These are phyloP conservation scores for Phanerochaete carnosa DNA, from an alignment of 768 basidiomycete genomes.

Conservation along the genomic window DNA sequence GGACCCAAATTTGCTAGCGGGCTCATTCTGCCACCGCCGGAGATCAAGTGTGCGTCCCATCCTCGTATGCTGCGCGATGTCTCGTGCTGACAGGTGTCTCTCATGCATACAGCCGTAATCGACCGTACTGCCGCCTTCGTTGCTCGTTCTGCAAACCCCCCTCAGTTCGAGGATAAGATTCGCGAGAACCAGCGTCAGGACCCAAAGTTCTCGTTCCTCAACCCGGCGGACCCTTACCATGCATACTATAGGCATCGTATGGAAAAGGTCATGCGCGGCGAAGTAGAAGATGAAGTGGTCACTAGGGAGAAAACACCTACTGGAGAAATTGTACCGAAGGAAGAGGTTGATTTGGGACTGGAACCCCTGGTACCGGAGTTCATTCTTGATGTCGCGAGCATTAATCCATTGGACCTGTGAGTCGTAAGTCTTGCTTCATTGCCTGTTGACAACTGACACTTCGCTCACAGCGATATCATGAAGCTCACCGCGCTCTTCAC, in stretches of 20 bases:
- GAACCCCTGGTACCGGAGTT: constrained; percentile 84
- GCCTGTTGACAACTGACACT: neutral
- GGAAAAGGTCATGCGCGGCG: constrained; percentile 77
- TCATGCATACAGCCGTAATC: constrained; percentile 66
- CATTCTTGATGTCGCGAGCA: constrained; percentile 80
- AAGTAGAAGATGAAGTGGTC: constrained; percentile 50
- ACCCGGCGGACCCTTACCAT: constrained; percentile 96
- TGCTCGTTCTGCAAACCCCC: constrained; percentile 90
- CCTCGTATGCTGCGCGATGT: neutral
- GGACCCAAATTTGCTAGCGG: constrained; percentile 63
- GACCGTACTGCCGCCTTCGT: constrained; percentile 92
- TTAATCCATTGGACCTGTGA: constrained; percentile 87
- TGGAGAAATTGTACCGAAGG: constrained; percentile 34
- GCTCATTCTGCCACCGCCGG: constrained; percentile 93
- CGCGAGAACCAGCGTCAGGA: constrained; percentile 94
- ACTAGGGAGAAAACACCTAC: constrained; percentile 42
- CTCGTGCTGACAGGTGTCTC: neutral
- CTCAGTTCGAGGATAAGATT: constrained; percentile 94
- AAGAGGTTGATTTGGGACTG: constrained; percentile 55
- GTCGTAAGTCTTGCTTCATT: constrained; percentile 29
- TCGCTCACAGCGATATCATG: constrained; percentile 74
- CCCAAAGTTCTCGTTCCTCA: constrained; percentile 98
- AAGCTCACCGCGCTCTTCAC: constrained; percentile 96
- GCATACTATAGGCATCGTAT: constrained; percentile 94
- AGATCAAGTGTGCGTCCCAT: constrained; percentile 76